Evolutionary conservation across 108 stramenopile species (phyloP).

Genomic region (Chaetoceros tenuissimus): DNA sequence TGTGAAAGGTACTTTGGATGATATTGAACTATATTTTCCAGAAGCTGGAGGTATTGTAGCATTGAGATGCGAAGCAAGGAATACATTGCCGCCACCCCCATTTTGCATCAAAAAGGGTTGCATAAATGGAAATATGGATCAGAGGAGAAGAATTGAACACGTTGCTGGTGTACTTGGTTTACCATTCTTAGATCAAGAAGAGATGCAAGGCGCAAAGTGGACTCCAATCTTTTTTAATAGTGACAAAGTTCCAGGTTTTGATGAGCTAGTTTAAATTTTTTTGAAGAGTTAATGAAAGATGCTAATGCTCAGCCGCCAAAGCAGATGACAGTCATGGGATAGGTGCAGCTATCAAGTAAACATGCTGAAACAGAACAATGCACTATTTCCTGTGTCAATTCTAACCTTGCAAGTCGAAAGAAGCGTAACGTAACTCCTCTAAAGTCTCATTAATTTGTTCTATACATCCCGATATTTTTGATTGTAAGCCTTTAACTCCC

Average conservation of each 20-base stretch:
- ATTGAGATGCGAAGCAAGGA: slow-evolving; percentile 20
- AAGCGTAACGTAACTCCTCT: slow-evolving; percentile 61
- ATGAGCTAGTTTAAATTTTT: too few species aligned
- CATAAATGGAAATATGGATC: slow-evolving; percentile 33
- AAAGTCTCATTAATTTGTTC: slow-evolving; percentile 61
- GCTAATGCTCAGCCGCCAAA: too few species aligned
- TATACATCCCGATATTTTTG: slow-evolving; percentile 26
- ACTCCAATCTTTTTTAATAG: slow-evolving; percentile 34
- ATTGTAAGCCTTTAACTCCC: slow-evolving; percentile 35
- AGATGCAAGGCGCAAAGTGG: slow-evolving; percentile 23
- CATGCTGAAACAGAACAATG: too few species aligned
- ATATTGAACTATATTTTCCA: slow-evolving; percentile 17
- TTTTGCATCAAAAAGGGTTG: slow-evolving; percentile 27
- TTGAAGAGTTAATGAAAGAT: too few species aligned
- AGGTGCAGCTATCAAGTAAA: too few species aligned
- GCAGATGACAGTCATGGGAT: too few species aligned
- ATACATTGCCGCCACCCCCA: slow-evolving; percentile 24
- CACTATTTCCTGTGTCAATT: too few species aligned
- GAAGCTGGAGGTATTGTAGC: slow-evolving; percentile 19
- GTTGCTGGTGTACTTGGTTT: slow-evolving; percentile 13
- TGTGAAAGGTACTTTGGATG: slow-evolving; percentile 14
- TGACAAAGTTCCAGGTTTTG: slow-evolving; percentile 24
- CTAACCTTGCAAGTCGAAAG: not conserved
- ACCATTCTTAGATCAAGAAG: slow-evolving; percentile 9
- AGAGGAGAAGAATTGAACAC: slow-evolving; percentile 18